phyloP scores from a whole-genome alignment of 2,329 filamentous ascomycete species.

The Nemania abortiva region DNA sequence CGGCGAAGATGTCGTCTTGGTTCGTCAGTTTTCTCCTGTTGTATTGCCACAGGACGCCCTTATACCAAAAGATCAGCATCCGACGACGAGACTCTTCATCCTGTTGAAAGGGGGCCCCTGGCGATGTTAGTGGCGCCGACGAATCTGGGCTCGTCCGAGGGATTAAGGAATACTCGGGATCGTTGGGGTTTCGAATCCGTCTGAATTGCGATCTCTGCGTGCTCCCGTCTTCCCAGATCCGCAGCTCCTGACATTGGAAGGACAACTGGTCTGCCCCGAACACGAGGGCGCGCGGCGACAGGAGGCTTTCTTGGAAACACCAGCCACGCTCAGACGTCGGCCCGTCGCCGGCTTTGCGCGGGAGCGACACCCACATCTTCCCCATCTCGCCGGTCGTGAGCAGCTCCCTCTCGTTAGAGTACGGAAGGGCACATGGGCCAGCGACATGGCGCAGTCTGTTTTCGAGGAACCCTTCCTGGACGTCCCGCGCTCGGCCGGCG shows the following conservation, averaged over 20 bases:
- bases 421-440: conserved; percentile 30
- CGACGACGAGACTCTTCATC: not conserved
- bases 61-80: conserved; percentile 41
- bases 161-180: not conserved
- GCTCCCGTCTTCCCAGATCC: conserved; percentile 35
- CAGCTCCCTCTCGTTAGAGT: not conserved
- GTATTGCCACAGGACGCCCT: conserved; percentile 32
- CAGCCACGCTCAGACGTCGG: conserved; percentile 38
- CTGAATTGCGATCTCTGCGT: not conserved
- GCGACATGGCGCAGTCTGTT: conserved; percentile 23
- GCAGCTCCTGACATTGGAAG: conserved; percentile 39
- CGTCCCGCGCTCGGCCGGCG: conserved; percentile 39
- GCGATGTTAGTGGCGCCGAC: not conserved
- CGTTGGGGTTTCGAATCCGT: not conserved
- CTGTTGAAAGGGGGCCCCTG: not conserved
- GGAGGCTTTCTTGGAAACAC: conserved; percentile 44
- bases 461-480: conserved; percentile 33
- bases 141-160: not conserved
- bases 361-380: conserved; percentile 31
- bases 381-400: conserved; percentile 20
- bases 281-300: conserved; percentile 38
- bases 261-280: conserved; percentile 37
- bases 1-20: conserved; percentile 42
- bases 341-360: conserved; percentile 15
- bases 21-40: conserved; percentile 36